phyloP scores from a whole-genome alignment of 192 early-diverging fungal species.

The Coemansia sp. region DNA sequence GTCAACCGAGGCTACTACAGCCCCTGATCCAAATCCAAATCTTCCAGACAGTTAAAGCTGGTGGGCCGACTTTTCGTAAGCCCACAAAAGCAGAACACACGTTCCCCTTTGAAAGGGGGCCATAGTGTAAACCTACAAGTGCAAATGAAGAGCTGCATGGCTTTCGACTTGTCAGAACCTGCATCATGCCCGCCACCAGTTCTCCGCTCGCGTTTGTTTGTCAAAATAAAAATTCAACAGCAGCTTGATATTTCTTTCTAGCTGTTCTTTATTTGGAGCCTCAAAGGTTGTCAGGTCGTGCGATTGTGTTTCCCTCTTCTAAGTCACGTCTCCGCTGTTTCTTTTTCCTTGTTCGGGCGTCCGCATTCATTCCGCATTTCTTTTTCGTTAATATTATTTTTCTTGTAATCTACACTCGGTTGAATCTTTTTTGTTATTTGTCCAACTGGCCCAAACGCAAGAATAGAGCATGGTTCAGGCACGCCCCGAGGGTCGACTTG shows the following conservation, averaged over 20 bases:
- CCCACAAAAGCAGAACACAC: too few relatives aligned
- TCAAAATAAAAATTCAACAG: neutral
- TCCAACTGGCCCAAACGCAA: neutral
- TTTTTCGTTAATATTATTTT: conserved; percentile 13
- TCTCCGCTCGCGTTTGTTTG: neutral
- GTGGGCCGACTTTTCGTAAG: too few relatives aligned
- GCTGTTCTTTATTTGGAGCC: neutral
- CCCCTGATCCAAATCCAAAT: too few relatives aligned
- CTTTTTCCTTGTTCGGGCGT: neutral
- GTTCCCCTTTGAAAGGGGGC: too few relatives aligned
- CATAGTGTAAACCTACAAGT: too few relatives aligned
- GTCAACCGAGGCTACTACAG: too few relatives aligned
- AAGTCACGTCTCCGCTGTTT: conserved; percentile 2
- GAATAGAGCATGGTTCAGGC: conserved; percentile 9
- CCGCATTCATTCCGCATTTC: conserved; percentile 12
- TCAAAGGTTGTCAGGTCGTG: neutral
- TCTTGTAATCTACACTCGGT: neutral
- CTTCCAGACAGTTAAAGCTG: too few relatives aligned
- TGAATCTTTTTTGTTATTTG: neutral
- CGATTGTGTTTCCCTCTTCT: conserved; percentile 2
- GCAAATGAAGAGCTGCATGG: neutral
- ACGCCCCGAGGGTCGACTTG: conserved; percentile 41
- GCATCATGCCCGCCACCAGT: conserved; percentile 1
- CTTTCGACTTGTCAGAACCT: conserved; percentile 1
- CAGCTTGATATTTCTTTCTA: neutral